These are phyloP conservation scores for Rhodomyrtus psidioides DNA, from an alignment of 441 rosid genomes.

Conservation along the genomic window DNA sequence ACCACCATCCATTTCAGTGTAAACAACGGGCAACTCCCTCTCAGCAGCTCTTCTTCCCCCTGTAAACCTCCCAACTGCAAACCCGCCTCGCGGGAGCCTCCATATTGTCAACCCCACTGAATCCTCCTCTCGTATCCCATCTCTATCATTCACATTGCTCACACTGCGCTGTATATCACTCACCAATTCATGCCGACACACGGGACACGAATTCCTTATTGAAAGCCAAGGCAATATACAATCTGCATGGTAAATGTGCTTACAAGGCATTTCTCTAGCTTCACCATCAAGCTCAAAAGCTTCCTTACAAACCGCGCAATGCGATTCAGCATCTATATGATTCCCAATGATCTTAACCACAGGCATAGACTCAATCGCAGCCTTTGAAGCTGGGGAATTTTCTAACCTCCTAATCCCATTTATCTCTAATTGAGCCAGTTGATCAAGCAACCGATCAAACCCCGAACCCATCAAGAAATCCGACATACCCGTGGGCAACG, in stretches of 20 bases:
- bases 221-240: slow-evolving; percentile 67
- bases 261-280: slow-evolving; percentile 66
- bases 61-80: slow-evolving; percentile 64
- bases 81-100: slow-evolving; percentile 30
- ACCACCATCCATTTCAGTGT: slow-evolving; percentile 41
- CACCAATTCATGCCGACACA: slow-evolving; percentile 54
- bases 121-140: slow-evolving; percentile 1
- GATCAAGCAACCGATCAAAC: slow-evolving; percentile 52
- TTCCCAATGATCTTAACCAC: slow-evolving; percentile 22
- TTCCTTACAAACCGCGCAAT: slow-evolving; percentile 69
- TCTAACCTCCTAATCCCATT: slow-evolving; percentile 30
- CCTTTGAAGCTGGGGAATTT: slow-evolving; percentile 49
- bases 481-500: slow-evolving; percentile 44
- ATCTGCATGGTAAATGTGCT: slow-evolving; percentile 55
- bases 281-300: slow-evolving; percentile 38
- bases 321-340: slow-evolving; percentile 35
- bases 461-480: slow-evolving; percentile 64
- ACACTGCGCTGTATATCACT: slow-evolving; percentile 17
- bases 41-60: slow-evolving; percentile 35
- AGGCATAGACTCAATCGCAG: slow-evolving; percentile 62
- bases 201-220: slow-evolving; percentile 60
- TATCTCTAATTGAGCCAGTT: slow-evolving; percentile 39
- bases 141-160: background rate
- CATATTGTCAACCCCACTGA: slow-evolving; percentile 52
- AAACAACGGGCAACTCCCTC: slow-evolving; percentile 44